A percentile compares a stretch with the other conserved stretches of the same genome.
Conservation (phyloP, 176 grass and related monocot species). For the Leersia perrieri region DNA sequence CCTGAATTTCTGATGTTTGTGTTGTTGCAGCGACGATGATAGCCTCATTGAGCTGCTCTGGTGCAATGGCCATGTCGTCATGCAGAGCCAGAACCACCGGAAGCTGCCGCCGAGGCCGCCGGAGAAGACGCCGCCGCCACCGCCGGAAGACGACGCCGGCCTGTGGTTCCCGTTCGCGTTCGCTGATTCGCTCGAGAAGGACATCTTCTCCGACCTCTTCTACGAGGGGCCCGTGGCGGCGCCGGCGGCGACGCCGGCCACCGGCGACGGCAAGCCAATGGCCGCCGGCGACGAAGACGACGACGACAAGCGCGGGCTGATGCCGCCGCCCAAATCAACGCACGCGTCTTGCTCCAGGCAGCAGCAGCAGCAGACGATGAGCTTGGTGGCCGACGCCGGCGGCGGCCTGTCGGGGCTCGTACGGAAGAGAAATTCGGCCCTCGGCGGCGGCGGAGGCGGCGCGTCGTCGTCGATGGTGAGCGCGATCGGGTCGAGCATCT, state of each 20-base stretch:
- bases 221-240: conserved; percentile 19
- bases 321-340: conserved; percentile 74
- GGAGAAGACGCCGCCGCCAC: not conserved
- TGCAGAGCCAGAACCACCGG: conserved; percentile 73
- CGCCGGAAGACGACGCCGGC: conserved; percentile 44
- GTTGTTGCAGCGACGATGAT: conserved; percentile 51
- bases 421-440: too few relatives aligned
- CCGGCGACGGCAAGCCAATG: not conserved
- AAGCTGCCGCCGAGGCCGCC: conserved; percentile 47
- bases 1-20: not conserved
- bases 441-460: conserved; percentile 11
- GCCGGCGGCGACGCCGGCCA: not conserved
- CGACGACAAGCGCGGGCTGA: conserved; percentile 37
- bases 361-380: conserved; percentile 46
- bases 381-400: conserved; percentile 19
- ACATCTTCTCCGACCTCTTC: conserved; percentile 79
- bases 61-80: conserved; percentile 79
- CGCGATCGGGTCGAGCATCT: conserved; percentile 70
- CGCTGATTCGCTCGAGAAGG: conserved; percentile 72
- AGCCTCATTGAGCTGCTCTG: conserved; percentile 84
- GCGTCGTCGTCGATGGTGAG: conserved; percentile 54
- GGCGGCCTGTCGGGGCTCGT: conserved; percentile 37
- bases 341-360: conserved; percentile 34
- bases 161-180: conserved; percentile 70
- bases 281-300: not conserved